Conservation (phyloP, 345 rosid genomes). For the Turritis glabra region DNA sequence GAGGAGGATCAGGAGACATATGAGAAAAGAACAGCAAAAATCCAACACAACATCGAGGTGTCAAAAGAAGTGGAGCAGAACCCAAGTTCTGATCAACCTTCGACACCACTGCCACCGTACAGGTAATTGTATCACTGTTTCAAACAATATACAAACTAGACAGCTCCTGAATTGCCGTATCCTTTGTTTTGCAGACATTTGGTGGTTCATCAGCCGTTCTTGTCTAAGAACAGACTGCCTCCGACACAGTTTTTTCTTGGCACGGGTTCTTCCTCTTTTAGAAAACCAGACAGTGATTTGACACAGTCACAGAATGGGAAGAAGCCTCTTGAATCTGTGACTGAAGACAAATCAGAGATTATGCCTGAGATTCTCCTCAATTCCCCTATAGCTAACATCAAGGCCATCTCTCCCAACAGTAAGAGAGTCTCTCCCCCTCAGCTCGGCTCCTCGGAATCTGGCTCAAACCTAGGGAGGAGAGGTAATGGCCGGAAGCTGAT, state of each 20-base stretch:
- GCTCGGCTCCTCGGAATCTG: constrained; percentile 49
- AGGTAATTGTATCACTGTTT: constrained; percentile 47
- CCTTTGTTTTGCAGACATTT: constrained; percentile 49
- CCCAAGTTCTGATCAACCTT: constrained; percentile 57
- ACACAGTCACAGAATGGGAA: constrained; percentile 45
- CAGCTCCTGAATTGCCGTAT: constrained; percentile 17
- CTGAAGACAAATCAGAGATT: constrained; percentile 50
- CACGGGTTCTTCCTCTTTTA: constrained; percentile 30
- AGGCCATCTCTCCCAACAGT: constrained; percentile 81
- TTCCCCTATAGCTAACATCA: constrained; percentile 49
- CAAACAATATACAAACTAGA: background rate
- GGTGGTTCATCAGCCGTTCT: constrained; percentile 64
- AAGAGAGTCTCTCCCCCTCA: constrained; percentile 97
- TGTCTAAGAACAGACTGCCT: constrained; percentile 70
- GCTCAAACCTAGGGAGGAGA: constrained; percentile 60
- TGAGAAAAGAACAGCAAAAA: constrained; percentile 46
- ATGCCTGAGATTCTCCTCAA: constrained; percentile 61
- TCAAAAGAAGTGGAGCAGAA: constrained; percentile 58
- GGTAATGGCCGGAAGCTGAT: constrained; percentile 83
- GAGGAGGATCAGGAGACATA: constrained; percentile 61
- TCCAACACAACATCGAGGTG: constrained; percentile 46
- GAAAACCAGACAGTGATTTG: constrained; percentile 47
- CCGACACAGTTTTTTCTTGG: constrained; percentile 38
- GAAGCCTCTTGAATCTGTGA: constrained; percentile 44
- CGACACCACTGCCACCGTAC: constrained; percentile 71